Base-by-base conservation (phyloP, 257 asterid species). In the Primulina eburnea region DNA sequence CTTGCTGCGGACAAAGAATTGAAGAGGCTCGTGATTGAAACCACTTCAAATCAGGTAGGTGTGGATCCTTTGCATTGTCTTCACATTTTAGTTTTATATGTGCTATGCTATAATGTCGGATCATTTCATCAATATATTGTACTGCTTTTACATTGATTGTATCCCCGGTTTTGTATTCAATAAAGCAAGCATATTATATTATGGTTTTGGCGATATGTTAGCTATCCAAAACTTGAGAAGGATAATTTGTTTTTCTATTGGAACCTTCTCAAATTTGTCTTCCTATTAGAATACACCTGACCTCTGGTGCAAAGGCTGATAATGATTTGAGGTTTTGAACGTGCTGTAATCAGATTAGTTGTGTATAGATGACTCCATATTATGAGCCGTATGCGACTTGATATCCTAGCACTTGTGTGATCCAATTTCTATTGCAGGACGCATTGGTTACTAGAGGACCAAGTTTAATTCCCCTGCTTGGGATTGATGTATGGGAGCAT, bases 401-500 rank as follows among this genome's bases (percentile, higher is more conserved):
- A 38, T 38, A 38, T 12, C 53, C n/a, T 12, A 12, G 70, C 35
- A 43, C 60, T 24, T 60, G 16, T 20, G 32, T 58, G 30, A 17
- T 40, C 60, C 63, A 4, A 60, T 38, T 58, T 43, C 29, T 69
- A 37, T 62, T 68, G 75, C 89, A 89, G 96, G 96, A 89, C 71
- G 95, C 96, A 14, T 78, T 89, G 66, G 86, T 84, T 64, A 83
- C 96, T 35, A 87, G 84, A 84, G 92, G 95, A 67, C 64, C 86
- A 67, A 82, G 62, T 74, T 81, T 89, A 85, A 86, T 85, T 68
- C 95, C 96, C 56, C 76, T 89, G 69, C 81, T 89, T 62, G 92
- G 96, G 12, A 87, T 89, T 57, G 96, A 89, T 61, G 95, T 89
- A 28, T 89, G 96, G 96, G 95, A 89, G 75, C 96, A 87, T 52